phyloP scores from a whole-genome alignment of 257 asterid genomes.

The Lycium ferocissimum region DNA sequence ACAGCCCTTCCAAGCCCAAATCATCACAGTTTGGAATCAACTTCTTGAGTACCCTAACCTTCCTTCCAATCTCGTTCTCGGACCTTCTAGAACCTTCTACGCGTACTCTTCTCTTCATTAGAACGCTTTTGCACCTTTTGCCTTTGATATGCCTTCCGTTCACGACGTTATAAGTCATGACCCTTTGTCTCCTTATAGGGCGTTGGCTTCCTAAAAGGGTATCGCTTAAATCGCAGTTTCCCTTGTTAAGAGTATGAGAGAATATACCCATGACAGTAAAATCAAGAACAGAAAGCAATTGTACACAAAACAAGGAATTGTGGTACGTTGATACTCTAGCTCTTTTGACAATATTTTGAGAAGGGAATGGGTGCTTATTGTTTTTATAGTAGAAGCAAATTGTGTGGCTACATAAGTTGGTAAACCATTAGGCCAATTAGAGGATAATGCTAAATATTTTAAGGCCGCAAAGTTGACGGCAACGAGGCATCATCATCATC shows the following conservation, averaged over 20 bases:
- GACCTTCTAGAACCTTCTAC: conserved; percentile 37
- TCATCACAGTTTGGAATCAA: conserved; percentile 60
- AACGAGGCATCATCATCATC: neutral
- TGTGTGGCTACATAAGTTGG: conserved; percentile 6
- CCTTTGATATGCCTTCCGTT: neutral
- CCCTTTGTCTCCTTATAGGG: neutral
- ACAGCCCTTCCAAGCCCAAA: conserved; percentile 53
- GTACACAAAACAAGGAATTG: neutral
- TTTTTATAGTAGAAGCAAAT: conserved; percentile 32
- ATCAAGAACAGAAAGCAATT: neutral
- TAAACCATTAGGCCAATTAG: conserved; percentile 32
- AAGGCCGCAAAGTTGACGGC: neutral
- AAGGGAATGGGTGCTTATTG: neutral
- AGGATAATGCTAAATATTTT: conserved; percentile 48
- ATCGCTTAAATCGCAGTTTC: conserved; percentile 29
- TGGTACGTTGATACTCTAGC: neutral
- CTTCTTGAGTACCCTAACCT: conserved; percentile 59
- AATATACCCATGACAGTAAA: conserved; percentile 32
- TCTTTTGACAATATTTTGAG: neutral
- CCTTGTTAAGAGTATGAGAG: conserved; percentile 26
- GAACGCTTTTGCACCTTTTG: conserved; percentile 33
- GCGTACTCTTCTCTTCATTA: conserved; percentile 51
- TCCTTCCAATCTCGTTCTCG: conserved; percentile 43
- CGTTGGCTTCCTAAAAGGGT: neutral
- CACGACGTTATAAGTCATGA: neutral